Conservation (phyloP, 2,329 filamentous ascomycete genomes). For the Cladosporium sp. region DNA sequence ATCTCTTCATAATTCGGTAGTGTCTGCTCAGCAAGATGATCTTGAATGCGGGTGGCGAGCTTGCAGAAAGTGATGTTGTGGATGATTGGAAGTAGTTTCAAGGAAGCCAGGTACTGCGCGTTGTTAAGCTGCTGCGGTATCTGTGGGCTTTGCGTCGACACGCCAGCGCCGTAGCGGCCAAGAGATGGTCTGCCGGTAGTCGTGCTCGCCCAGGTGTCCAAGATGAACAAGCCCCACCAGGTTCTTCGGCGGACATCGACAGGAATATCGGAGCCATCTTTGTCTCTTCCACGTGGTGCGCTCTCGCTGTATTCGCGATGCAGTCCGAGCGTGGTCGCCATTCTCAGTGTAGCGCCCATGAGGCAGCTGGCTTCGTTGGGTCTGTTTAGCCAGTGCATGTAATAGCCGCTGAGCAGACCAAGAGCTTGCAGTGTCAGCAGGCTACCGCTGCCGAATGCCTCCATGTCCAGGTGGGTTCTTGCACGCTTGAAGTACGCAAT, state of each 20-base stretch:
- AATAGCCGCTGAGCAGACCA: constrained; percentile 29
- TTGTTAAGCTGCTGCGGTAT: constrained; percentile 32
- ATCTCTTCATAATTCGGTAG: constrained; percentile 64
- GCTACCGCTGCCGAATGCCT: constrained; percentile 29
- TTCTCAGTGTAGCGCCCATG: constrained; percentile 30
- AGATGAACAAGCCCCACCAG: constrained; percentile 71
- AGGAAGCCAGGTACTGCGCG: constrained; percentile 46
- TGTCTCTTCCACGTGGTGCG: constrained; percentile 30
- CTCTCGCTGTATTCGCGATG: constrained; percentile 29
- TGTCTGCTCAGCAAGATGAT: constrained; percentile 65
- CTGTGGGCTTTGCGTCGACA: constrained; percentile 60
- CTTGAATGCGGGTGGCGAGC: constrained; percentile 72
- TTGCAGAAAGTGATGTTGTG: constrained; percentile 77
- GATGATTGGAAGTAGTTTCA: constrained; percentile 64
- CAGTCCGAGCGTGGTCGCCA: constrained; percentile 30
- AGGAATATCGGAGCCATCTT: constrained; percentile 45
- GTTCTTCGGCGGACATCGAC: constrained; percentile 61
- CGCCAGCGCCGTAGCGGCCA: constrained; percentile 62
- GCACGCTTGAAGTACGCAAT: constrained; percentile 28
- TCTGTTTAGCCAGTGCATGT: constrained; percentile 30
- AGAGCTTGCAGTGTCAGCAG: constrained; percentile 28
- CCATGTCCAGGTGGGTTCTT: constrained; percentile 26
- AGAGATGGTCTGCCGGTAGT: constrained; percentile 67
- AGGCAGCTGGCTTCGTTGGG: constrained; percentile 30
- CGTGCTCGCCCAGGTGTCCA: constrained; percentile 69